Percentiles rank a stretch among this genome's conserved stretches.
These are phyloP conservation scores for Dryadomyces quercus-mongolicae DNA, from an alignment of 2,329 filamentous ascomycete species.

Conservation along the genomic window DNA sequence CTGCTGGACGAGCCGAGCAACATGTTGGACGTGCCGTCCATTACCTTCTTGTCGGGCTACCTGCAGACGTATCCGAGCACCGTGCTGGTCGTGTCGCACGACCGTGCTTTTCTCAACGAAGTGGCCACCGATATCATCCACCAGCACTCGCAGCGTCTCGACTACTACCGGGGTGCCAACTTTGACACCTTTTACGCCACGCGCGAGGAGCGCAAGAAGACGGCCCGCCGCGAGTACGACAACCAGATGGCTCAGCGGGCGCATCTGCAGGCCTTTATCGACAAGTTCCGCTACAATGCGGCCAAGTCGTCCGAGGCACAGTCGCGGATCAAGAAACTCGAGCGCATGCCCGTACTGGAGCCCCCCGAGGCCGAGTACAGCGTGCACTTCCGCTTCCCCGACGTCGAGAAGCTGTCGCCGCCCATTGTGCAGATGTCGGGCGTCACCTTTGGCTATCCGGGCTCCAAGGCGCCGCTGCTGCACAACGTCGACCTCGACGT, in stretches of 20 bases:
- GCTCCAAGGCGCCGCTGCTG: constrained; percentile 65
- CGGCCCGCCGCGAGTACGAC: constrained; percentile 92
- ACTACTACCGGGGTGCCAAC: constrained; percentile 97
- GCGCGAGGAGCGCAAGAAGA: constrained; percentile 93
- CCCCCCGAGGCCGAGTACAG: constrained; percentile 87
- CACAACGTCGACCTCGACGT: constrained; percentile 88
- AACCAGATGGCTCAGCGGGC: constrained; percentile 92
- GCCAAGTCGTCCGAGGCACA: constrained; percentile 98
- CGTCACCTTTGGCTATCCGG: constrained; percentile 79
- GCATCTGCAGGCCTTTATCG: constrained; percentile 94
- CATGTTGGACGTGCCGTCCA: constrained; percentile 99
- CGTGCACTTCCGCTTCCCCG: constrained; percentile 93
- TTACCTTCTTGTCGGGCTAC: constrained; percentile 94
- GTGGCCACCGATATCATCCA: constrained; percentile 99
- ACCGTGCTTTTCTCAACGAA: constrained; percentile 97
- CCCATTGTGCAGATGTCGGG: constrained; percentile 96
- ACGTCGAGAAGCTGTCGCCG: constrained; percentile 93
- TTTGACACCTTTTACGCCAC: constrained; percentile 97
- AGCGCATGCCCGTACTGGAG: constrained; percentile 89
- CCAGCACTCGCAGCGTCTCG: constrained; percentile 90
- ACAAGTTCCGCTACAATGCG: constrained; percentile 99
- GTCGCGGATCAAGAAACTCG: constrained; percentile 96
- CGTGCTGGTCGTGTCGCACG: constrained; percentile 92
- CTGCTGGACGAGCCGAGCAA: constrained; percentile 98
- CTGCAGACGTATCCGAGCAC: constrained; percentile 90